Base-by-base conservation (phyloP, 495 filamentous ascomycete genomes). In the Podospora conica region DNA sequence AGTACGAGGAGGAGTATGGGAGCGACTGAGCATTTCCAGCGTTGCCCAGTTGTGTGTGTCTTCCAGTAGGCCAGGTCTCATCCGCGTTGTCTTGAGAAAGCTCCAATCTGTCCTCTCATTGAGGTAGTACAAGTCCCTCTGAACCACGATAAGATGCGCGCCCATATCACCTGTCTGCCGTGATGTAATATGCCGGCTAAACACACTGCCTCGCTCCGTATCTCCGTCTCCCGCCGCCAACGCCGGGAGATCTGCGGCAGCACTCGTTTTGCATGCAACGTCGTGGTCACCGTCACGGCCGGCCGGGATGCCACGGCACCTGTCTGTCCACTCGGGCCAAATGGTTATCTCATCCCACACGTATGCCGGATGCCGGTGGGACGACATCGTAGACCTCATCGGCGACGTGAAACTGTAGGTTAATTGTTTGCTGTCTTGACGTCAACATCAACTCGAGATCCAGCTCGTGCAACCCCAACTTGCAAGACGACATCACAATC, bases 1-100 rank as follows among this genome's bases (percentile, higher is more conserved):
- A 82, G 64, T 76, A 79, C 28, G 84, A 85, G 69, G 80, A 81
- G 65, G 71, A 74, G 1, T 84, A 83, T 59, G 77, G 78, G 24
- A 79, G 82, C 12, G 78, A 80, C 20, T 73, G 9, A 23, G 9
- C 12, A 12, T 24, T 53, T 61, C 9, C 0, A 6, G 20, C 9
- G 20, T 6, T 53, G 0, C 9, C 0, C 22, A 18, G 5, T 20
- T 21, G 6, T 18, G 20, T 29, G 15, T n/a, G 55, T 12, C 23
- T n/a, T 3, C 25, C 15, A 48, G 40, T 18, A n/a, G 40, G n/a
- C n/a, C n/a, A 9, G 1, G 40, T n/a, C 5, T 8, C 6, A n/a
- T n/a, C 2, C 4, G 15, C 5, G 33, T n/a, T 18, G 33, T 8
- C 6, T n/a, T 48, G 18, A 48, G 33, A 40, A 18, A 12, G 4